Conservation (phyloP, 2,329 filamentous ascomycete genomes). For the Drechslera avenae region DNA sequence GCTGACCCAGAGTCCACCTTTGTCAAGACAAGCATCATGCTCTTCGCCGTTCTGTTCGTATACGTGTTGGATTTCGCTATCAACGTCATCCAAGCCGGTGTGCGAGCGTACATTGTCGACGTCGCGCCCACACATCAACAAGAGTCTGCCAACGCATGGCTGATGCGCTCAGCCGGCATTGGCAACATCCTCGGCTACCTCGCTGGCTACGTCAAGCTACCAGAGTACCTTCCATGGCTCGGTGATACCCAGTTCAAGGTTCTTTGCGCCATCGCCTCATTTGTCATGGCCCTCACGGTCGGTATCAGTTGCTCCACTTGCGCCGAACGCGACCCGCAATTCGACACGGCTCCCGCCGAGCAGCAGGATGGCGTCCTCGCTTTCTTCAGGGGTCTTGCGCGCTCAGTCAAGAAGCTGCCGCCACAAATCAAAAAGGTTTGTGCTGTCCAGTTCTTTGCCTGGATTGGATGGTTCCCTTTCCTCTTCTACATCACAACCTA, state of each 20-base stretch:
- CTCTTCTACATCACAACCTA: slow-evolving; percentile 95
- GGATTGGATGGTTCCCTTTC: slow-evolving; percentile 95
- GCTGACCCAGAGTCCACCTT: slow-evolving; percentile 67
- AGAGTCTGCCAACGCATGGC: slow-evolving; percentile 92
- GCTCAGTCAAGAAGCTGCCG: slow-evolving; percentile 77
- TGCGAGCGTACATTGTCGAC: slow-evolving; percentile 91
- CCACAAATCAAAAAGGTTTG: slow-evolving; percentile 84
- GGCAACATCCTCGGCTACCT: slow-evolving; percentile 92
- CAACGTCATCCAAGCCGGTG: slow-evolving; percentile 91
- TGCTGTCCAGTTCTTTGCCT: slow-evolving; percentile 68
- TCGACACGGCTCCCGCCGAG: slow-evolving; percentile 64
- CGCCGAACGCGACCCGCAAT: slow-evolving; percentile 77
- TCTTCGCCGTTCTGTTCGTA: slow-evolving; percentile 82
- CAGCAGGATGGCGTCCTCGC: slow-evolving; percentile 68
- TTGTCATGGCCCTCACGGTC: slow-evolving; percentile 73
- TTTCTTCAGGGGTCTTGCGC: slow-evolving; percentile 80
- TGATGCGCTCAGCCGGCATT: slow-evolving; percentile 80
- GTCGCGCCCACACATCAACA: slow-evolving; percentile 92
- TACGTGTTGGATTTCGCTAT: slow-evolving; percentile 93
- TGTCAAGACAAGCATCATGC: slow-evolving; percentile 70
- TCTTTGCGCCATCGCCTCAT: slow-evolving; percentile 81
- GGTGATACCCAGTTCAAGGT: slow-evolving; percentile 92
- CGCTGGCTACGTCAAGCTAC: slow-evolving; percentile 82
- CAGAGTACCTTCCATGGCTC: slow-evolving; percentile 75
- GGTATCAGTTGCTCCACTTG: slow-evolving; percentile 71